phyloP scores from a whole-genome alignment of 2,329 filamentous ascomycete species.

The Dichotomopilus funicola region DNA sequence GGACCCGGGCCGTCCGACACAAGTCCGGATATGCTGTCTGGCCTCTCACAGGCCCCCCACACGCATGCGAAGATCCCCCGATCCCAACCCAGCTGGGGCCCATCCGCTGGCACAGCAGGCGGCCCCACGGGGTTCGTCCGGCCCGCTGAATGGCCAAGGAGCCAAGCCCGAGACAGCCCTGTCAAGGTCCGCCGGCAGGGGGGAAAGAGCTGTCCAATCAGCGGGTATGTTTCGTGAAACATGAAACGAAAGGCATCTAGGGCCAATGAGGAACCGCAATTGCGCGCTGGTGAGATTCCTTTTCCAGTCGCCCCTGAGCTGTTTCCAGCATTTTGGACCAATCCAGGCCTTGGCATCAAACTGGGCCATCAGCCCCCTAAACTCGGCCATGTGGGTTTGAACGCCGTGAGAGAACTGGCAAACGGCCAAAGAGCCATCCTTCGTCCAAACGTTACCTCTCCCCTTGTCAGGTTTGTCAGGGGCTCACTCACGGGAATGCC shows the following conservation, averaged over 20 bases:
- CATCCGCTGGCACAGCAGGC: neutral
- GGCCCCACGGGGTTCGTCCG: neutral
- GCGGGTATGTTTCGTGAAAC: neutral
- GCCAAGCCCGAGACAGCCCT: neutral
- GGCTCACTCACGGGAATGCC: neutral
- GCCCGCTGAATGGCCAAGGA: neutral
- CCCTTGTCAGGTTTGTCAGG: neutral
- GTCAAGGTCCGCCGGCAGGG: too few species aligned
- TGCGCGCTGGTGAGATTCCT: too few species aligned
- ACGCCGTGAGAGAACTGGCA: neutral
- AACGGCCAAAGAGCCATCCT: neutral
- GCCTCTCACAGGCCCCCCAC: neutral
- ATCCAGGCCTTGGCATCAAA: conserved; percentile 1
- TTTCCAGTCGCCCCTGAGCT: neutral
- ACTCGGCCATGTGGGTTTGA: conserved; percentile 4
- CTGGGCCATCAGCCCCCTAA: neutral
- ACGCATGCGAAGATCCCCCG: neutral
- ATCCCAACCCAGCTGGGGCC: neutral
- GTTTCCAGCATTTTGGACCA: neutral
- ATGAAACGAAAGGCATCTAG: neutral
- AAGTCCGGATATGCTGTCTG: too few species aligned
- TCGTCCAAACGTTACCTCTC: neutral
- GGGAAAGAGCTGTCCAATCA: conserved; percentile 1
- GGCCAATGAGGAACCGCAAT: too few species aligned
- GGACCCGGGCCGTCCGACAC: too few species aligned